These are phyloP conservation scores for Podaxis sp. DNA, from an alignment of 768 basidiomycete species.

Conservation along the genomic window DNA sequence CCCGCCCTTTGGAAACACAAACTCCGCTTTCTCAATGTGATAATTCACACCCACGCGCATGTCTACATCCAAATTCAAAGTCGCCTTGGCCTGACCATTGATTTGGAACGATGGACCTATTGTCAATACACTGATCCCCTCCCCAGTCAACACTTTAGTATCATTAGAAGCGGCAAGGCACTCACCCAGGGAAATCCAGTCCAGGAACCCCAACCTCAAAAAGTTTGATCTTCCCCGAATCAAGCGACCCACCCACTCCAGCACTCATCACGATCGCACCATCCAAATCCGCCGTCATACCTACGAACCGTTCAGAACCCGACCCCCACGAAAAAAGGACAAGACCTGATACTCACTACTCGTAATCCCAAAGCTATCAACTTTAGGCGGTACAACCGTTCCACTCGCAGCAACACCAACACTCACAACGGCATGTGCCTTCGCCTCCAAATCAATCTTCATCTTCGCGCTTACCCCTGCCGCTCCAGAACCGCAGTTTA, in stretches of 20 bases:
- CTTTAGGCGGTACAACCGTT: constrained; percentile 39
- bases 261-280: constrained; percentile 34
- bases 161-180: not conserved
- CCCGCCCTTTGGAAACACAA: constrained; percentile 39
- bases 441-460: constrained; percentile 25
- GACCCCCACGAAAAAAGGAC: not conserved
- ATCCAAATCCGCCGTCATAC: constrained; percentile 32
- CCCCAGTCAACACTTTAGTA: not conserved
- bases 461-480: constrained; percentile 17
- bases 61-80: constrained; percentile 32
- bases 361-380: constrained; percentile 30
- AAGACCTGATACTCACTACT: constrained; percentile 22
- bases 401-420: constrained; percentile 39
- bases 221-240: constrained; percentile 37
- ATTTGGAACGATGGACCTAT: constrained; percentile 46
- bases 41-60: constrained; percentile 40
- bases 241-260: constrained; percentile 33
- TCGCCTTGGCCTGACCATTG: constrained; percentile 30
- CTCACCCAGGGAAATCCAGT: constrained; percentile 45
- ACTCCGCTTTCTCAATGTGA: constrained; percentile 32
- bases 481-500: constrained; percentile 20
- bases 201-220: constrained; percentile 41
- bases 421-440: constrained; percentile 28
- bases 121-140: constrained; percentile 32
- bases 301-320: constrained; percentile 16